Percentiles rank a stretch among this genome's conserved stretches.
These are phyloP conservation scores for Sordariomycetes sp. DNA, from an alignment of 2,329 filamentous ascomycete species.

Conservation along the genomic window DNA sequence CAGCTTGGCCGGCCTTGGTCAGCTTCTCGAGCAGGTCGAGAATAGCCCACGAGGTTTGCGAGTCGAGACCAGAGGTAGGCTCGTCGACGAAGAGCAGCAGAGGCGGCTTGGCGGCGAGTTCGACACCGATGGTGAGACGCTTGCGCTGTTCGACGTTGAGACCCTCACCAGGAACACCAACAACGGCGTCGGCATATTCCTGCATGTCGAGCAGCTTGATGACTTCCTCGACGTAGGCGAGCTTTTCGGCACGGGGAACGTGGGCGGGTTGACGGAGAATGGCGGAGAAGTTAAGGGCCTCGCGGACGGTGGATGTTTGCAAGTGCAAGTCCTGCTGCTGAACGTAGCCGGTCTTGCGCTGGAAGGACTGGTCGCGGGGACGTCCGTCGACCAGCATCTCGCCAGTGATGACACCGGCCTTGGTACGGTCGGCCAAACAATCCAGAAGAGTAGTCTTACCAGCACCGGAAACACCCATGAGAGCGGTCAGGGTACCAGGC, in stretches of 20 bases:
- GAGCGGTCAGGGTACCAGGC: constrained; percentile 73
- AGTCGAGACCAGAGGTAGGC: constrained; percentile 84
- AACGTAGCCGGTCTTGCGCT: constrained; percentile 9
- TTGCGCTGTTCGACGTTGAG: constrained; percentile 63
- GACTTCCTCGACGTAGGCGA: constrained; percentile 81
- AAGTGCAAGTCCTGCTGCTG: constrained; percentile 9
- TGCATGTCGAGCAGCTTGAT: constrained; percentile 89
- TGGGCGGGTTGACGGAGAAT: constrained; percentile 73
- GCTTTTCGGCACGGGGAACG: constrained; percentile 66
- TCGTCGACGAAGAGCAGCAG: constrained; percentile 90
- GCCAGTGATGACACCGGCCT: constrained; percentile 7
- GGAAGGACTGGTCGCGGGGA: constrained; percentile 7
- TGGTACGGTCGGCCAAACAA: constrained; percentile 6
- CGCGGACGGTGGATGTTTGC: constrained; percentile 35
- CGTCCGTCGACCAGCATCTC: constrained; percentile 8
- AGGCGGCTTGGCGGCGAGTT: constrained; percentile 84
- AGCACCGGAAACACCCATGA: constrained; percentile 53
- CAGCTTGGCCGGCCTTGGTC: constrained; percentile 79
- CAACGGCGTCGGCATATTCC: constrained; percentile 79
- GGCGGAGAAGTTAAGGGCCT: constrained; percentile 80
- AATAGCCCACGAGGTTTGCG: constrained; percentile 87
- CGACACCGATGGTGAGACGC: constrained; percentile 90
- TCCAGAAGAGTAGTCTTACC: constrained; percentile 8
- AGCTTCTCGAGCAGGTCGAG: constrained; percentile 81
- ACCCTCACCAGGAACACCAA: constrained; percentile 84